Conservation (phyloP, 192 early-diverging fungal species). For the Spizellomyces punctatus region DNA sequence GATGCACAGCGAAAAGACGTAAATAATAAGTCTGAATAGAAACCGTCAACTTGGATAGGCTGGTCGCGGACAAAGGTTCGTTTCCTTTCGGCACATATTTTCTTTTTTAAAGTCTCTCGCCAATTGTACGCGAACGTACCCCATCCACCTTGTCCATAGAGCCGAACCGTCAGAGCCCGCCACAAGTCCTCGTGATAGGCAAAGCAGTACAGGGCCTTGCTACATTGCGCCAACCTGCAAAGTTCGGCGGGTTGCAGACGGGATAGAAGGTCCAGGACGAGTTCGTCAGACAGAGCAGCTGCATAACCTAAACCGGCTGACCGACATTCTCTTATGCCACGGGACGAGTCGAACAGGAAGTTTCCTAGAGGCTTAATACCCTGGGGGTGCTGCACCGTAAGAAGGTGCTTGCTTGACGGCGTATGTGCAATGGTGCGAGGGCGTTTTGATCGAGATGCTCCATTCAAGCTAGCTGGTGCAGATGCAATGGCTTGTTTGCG, state of each 20-base stretch:
- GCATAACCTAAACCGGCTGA: conserved; percentile 51
- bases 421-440: too few relatives aligned
- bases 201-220: conserved; percentile 55
- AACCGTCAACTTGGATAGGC: conserved; percentile 42
- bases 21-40: conserved; percentile 70
- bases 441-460: too few relatives aligned
- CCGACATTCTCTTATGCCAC: conserved; percentile 33
- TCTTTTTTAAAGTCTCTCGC: conserved; percentile 56
- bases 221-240: conserved; percentile 46
- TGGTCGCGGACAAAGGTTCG: neutral
- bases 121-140: conserved; percentile 53
- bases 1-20: conserved; percentile 57
- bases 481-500: too few relatives aligned
- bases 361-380: conserved; percentile 67
- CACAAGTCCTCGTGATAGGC: conserved; percentile 64
- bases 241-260: conserved; percentile 31
- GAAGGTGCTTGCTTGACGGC: conserved; percentile 6
- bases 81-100: conserved; percentile 30
- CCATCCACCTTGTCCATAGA: conserved; percentile 54
- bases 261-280: conserved; percentile 54
- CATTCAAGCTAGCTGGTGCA: too few relatives aligned
- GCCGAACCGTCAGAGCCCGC: conserved; percentile 50
- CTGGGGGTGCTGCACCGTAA: conserved; percentile 42
- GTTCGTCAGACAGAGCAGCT: conserved; percentile 50
- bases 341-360: conserved; percentile 51